Conservation (phyloP, 441 rosid genomes). For the Erodium trifolium region DNA sequence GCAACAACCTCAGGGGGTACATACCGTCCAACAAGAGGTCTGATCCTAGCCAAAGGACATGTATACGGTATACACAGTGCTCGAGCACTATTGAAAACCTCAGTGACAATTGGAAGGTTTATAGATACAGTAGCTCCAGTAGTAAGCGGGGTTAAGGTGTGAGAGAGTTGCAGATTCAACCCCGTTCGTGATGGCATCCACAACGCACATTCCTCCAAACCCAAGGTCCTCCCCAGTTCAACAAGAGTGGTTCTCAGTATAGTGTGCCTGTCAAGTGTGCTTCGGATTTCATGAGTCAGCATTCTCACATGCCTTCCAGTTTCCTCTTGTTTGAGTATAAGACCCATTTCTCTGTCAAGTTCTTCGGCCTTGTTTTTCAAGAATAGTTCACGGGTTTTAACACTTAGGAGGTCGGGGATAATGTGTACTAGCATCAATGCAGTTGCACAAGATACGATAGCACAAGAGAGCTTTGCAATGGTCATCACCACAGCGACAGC, state of each 20-base stretch:
- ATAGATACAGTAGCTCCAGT: conserved; percentile 55
- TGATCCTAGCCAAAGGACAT: conserved; percentile 66
- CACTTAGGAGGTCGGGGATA: conserved; percentile 76
- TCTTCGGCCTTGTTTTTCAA: conserved; percentile 77
- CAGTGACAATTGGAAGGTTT: conserved; percentile 45
- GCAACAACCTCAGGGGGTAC: conserved; percentile 71
- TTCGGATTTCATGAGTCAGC: conserved; percentile 94
- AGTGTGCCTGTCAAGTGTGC: conserved; percentile 75
- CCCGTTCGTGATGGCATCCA: conserved; percentile 91
- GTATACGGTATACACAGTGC: conserved; percentile 61
- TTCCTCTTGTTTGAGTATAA: conserved; percentile 84
- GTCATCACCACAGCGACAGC: conserved; percentile 80
- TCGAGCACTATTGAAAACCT: conserved; percentile 55
- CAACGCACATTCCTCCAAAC: conserved; percentile 78
- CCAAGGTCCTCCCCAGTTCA: conserved; percentile 73
- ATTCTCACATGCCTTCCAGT: conserved; percentile 93
- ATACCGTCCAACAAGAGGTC: conserved; percentile 56
- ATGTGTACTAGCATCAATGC: conserved; percentile 88
- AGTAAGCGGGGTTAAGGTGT: conserved; percentile 49
- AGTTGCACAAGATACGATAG: conserved; percentile 78
- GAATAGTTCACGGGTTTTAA: conserved; percentile 66
- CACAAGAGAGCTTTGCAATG: conserved; percentile 71
- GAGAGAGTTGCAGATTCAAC: conserved; percentile 57
- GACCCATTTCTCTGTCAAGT: conserved; percentile 84
- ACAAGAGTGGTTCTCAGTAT: conserved; percentile 80